phyloP scores from a whole-genome alignment of 2,329 filamentous ascomycete genomes.

The Aspergillus latus region DNA sequence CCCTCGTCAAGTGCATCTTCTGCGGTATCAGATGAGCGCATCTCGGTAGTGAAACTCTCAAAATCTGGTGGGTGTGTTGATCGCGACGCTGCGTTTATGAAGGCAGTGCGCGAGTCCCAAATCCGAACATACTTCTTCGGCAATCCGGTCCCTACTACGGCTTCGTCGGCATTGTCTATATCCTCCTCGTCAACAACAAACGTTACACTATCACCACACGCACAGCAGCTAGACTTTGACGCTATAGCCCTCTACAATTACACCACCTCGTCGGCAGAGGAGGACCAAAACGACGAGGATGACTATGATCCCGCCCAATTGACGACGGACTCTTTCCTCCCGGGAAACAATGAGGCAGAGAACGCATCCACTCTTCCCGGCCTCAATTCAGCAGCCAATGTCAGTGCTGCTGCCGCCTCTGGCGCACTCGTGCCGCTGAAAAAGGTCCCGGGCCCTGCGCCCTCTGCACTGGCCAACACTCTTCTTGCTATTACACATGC shows the following conservation, averaged over 20 bases:
- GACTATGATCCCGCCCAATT: conserved; percentile 42
- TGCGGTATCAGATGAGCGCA: conserved; percentile 58
- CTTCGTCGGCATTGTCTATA: conserved; percentile 34
- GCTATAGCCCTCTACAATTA: conserved; percentile 72
- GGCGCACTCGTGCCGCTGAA: conserved; percentile 48
- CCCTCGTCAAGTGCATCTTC: conserved; percentile 48
- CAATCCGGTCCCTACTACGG: conserved; percentile 50
- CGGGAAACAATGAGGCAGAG: conserved; percentile 31
- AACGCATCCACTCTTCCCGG: conserved; percentile 9
- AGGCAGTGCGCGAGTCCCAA: conserved; percentile 68
- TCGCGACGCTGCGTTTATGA: conserved; percentile 71
- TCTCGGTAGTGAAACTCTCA: conserved; percentile 74
- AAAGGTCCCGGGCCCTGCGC: conserved; percentile 62
- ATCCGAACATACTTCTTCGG: conserved; percentile 97
- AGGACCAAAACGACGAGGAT: conserved; percentile 45
- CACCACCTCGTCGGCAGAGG: conserved; percentile 56
- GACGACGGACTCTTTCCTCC: conserved; percentile 37
- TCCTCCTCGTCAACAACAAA: conserved; percentile 48
- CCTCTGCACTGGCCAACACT: conserved; percentile 68
- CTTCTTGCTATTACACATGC: conserved; percentile 84
- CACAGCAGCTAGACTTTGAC: conserved; percentile 77
- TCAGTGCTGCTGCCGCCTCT: conserved; percentile 14
- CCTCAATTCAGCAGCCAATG: conserved; percentile 17
- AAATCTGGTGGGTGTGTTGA: conserved; percentile 84
- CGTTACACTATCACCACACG: conserved; percentile 79